Evolutionary conservation across 345 rosid species (phyloP), one percentile per base, ranked within the genome.

Genomic region (Eucalyptus sideroxylon): DNA sequence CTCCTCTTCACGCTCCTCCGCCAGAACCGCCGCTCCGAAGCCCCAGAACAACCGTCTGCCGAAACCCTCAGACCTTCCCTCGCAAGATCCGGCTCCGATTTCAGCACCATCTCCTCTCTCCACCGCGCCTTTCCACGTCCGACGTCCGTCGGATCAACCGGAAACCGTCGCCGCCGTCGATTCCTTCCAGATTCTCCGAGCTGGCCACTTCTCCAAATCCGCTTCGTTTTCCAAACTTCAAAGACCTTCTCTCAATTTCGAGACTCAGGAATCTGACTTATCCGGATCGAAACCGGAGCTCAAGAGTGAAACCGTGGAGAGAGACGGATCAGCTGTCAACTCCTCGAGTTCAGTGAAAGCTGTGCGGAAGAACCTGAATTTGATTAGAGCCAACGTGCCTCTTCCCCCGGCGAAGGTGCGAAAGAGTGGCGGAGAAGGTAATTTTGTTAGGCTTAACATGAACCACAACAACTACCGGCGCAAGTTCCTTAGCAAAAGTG

Each of bases 391-490:
- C 16, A 90, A 89, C 16, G 91, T 47, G 59, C 90, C 94, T 21
- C 82, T 93, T 85, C 96, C 94, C 24, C 93, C 95, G 11, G 94
- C 91, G 82, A 97, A 94, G 88, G 69, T 96, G 89, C 92, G 91
- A 47, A 95, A 94, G 56, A 86, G 91, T 50, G 92, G 93, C 69
- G 91, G 91, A 37, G 98, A 97, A 90, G 99, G 99, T 86, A 98
- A 98, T 91, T 98, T 98, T 88, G 99, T 98, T 53, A 97, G 92
- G 94, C 93, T 95, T 56, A 96, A 97, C 88, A 87, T 96, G 89
- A 97, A 91, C 15, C 83, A 72, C 83, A 72, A 72, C n/a, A 91
- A 94, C 31, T 89, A 89, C 72, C 94, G 93, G 34, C 94, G 96
- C 89, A 98, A 94, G 93, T 98, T 97, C 89, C 88, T 89, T 4